Conservation (phyloP, 2,329 filamentous ascomycete species). For the Penicillium corylophilum region DNA sequence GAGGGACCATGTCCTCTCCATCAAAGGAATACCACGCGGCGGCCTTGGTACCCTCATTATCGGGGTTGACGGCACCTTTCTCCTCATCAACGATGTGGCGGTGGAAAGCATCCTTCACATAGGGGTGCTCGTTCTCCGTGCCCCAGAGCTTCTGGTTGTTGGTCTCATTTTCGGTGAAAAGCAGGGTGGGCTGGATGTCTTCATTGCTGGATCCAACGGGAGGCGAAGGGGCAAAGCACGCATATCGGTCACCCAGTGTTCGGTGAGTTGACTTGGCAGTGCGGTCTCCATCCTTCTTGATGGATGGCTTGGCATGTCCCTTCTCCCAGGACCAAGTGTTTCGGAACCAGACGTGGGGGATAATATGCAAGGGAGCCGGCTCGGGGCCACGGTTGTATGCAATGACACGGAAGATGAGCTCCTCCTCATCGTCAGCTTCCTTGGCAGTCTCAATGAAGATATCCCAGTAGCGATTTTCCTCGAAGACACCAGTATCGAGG, state of each 20-base stretch:
- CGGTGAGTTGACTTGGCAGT: constrained; percentile 75
- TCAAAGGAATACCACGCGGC: constrained; percentile 92
- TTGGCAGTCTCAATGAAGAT: constrained; percentile 97
- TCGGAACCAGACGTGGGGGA: constrained; percentile 94
- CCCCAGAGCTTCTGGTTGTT: constrained; percentile 77
- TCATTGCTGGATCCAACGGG: constrained; percentile 74
- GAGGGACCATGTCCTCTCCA: constrained; percentile 79
- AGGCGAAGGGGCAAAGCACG: constrained; percentile 85
- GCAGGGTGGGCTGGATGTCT: constrained; percentile 78
- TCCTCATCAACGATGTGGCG: constrained; percentile 79
- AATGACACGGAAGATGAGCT: constrained; percentile 89
- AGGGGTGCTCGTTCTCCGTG: constrained; percentile 74
- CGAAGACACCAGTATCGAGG: constrained; percentile 81
- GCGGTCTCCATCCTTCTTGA: constrained; percentile 64
- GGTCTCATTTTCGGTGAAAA: constrained; percentile 96
- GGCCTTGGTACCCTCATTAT: constrained; percentile 77
- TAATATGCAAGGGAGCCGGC: constrained; percentile 84
- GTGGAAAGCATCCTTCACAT: constrained; percentile 96
- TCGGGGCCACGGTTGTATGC: constrained; percentile 95
- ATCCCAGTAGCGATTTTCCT: constrained; percentile 92
- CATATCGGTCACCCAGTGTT: constrained; percentile 77
- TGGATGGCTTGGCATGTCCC: constrained; percentile 77
- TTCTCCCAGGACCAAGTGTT: constrained; percentile 97
- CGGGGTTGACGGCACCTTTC: constrained; percentile 78
- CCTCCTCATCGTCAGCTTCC: constrained; percentile 85